phyloP scores from a whole-genome alignment of 2,329 filamentous ascomycete species.

The Diaporthe ilicicola region DNA sequence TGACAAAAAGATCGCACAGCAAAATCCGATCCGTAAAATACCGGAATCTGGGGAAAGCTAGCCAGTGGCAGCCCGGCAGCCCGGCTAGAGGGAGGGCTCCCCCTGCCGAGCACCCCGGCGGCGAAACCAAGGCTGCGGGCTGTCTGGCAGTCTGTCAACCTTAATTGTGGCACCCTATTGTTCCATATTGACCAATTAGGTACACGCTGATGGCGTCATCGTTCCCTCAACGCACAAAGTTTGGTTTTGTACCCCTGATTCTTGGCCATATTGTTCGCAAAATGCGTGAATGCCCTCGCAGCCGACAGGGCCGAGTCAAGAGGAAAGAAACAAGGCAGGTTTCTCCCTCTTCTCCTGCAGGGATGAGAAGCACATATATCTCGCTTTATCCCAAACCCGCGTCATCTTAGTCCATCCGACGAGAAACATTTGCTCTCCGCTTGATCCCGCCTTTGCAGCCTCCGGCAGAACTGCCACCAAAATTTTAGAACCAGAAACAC shows the following conservation, averaged over 20 bases:
- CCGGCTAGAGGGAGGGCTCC: background rate
- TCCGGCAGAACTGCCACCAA: background rate
- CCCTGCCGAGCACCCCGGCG: slow-evolving; percentile 18
- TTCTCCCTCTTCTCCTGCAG: background rate
- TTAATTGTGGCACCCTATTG: background rate
- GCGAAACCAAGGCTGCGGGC: background rate
- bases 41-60: slow-evolving; percentile 20
- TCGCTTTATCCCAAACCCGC: background rate
- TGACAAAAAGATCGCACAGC: slow-evolving; percentile 1
- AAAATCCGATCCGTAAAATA: slow-evolving; percentile 15
- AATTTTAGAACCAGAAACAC: background rate
- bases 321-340: background rate
- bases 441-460: background rate
- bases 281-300: slow-evolving; percentile 16
- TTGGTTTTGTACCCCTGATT: background rate
- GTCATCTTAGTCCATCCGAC: background rate
- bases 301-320: slow-evolving; percentile 2
- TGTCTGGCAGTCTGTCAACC: slow-evolving; percentile 12
- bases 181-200: background rate
- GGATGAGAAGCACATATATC: slow-evolving; percentile 3
- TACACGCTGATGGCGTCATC: slow-evolving; percentile 4
- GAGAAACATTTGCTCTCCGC: background rate
- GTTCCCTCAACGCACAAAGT: background rate
- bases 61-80: no score
- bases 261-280: background rate